These are phyloP conservation scores for Gaultheria prostrata DNA, from an alignment of 148 eudicot genomes.

Conservation along the genomic window DNA sequence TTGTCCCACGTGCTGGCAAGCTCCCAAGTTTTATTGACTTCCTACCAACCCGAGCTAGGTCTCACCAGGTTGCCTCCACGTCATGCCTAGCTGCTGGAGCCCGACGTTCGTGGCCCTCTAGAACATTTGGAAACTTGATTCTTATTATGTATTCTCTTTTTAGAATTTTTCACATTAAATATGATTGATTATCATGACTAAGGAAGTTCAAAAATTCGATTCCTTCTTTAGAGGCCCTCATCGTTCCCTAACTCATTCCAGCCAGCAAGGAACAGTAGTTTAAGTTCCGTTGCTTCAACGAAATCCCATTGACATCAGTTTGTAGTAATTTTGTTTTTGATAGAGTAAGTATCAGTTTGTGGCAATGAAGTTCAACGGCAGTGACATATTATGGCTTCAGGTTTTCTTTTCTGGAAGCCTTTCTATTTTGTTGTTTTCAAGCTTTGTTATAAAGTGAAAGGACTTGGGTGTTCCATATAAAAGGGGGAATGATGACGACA, in stretches of 20 bases:
- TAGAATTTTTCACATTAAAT: not conserved
- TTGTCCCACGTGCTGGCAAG: not conserved
- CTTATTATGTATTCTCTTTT: not conserved
- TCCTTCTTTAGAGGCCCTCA: not conserved
- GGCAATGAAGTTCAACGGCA: not conserved
- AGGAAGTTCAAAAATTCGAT: not conserved
- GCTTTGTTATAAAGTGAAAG: not conserved
- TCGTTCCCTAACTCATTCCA: not conserved
- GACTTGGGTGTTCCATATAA: not conserved
- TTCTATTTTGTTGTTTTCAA: not conserved
- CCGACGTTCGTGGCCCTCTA: not conserved
- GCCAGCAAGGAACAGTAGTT: not conserved
- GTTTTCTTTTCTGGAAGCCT: not conserved
- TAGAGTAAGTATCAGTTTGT: too few relatives aligned
- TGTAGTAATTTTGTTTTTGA: too few relatives aligned
- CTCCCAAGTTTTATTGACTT: not conserved
- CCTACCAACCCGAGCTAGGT: not conserved
- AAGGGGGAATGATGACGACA: not conserved
- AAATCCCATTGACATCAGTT: not conserved
- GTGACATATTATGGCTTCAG: not conserved
- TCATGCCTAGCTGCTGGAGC: not conserved
- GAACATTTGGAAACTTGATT: not conserved
- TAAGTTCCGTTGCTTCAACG: not conserved
- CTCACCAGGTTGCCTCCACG: not conserved
- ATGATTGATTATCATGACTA: not conserved